Conservation (phyloP, 2,329 filamentous ascomycete species). For the Penicillium decumbens region DNA sequence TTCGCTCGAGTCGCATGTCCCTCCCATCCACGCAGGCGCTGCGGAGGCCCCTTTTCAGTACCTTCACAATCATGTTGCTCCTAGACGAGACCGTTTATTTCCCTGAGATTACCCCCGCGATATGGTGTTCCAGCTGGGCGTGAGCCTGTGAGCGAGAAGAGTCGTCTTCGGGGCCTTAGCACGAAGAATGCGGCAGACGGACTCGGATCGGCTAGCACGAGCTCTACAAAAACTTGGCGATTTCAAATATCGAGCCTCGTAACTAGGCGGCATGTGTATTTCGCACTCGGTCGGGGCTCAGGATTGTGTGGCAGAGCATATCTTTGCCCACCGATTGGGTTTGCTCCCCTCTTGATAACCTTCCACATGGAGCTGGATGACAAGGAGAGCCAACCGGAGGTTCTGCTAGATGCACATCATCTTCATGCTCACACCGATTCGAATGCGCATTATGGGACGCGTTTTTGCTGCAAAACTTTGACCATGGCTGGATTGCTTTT, state of each 20-base stretch:
- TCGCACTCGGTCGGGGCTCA: neutral
- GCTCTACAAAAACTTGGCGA: neutral
- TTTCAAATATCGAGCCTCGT: neutral
- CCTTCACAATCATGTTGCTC: neutral
- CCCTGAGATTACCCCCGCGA: neutral
- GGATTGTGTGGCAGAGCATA: neutral
- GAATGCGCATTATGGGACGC: neutral
- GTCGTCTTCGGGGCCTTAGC: conserved; percentile 3
- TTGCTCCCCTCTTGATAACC: neutral
- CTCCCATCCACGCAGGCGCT: conserved; percentile 11
- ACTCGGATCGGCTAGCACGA: conserved; percentile 5
- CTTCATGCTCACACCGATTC: neutral
- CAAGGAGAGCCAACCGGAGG: neutral
- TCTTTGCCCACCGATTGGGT: neutral
- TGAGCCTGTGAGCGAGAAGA: conserved; percentile 6
- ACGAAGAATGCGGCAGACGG: conserved; percentile 16
- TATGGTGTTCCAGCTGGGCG: neutral
- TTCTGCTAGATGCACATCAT: neutral
- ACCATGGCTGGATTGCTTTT: neutral
- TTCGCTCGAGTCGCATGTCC: conserved; percentile 18
- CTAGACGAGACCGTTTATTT: neutral
- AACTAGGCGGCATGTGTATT: neutral
- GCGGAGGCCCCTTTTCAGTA: conserved; percentile 6
- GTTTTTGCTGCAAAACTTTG: neutral
- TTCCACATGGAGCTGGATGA: neutral